phyloP scores from a whole-genome alignment of 2,329 filamentous ascomycete genomes.

The Colletotrichum magnum region DNA sequence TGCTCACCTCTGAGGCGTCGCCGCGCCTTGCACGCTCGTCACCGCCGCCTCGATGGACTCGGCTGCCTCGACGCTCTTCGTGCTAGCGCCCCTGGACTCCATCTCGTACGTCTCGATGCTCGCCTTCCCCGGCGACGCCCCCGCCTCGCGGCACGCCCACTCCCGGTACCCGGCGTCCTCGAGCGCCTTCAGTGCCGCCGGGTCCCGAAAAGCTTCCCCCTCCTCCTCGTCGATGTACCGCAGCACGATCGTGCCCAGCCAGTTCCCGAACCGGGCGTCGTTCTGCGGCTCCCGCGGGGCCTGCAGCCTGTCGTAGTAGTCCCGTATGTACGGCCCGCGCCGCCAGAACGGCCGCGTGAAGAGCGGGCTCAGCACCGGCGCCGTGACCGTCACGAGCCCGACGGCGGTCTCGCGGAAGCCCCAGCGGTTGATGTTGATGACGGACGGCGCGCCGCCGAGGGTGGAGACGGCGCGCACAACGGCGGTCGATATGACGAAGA shows the following conservation, averaged over 20 bases:
- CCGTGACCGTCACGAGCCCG: conserved; percentile 42
- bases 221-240: conserved; percentile 32
- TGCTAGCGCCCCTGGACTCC: conserved; percentile 14
- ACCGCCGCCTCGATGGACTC: neutral
- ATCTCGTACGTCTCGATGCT: conserved; percentile 17
- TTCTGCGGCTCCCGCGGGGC: neutral
- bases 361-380: conserved; percentile 40
- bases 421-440: conserved; percentile 45
- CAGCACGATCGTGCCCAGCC: conserved; percentile 25
- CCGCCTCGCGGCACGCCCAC: neutral
- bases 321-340: conserved; percentile 33
- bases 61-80: conserved; percentile 2
- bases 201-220: neutral
- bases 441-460: conserved; percentile 41
- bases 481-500: conserved; percentile 47
- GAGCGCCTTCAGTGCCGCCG: conserved; percentile 1
- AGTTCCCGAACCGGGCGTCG: conserved; percentile 27
- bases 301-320: conserved; percentile 26
- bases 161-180: neutral
- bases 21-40: too few relatives aligned
- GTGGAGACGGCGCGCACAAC: conserved; percentile 44
- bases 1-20: neutral
- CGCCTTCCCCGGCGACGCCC: neutral
- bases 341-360: conserved; percentile 41
- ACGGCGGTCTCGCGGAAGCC: conserved; percentile 45